These are phyloP conservation scores for Entophlyctis luteolus DNA, from an alignment of 192 early-diverging fungal genomes.

Conservation along the genomic window DNA sequence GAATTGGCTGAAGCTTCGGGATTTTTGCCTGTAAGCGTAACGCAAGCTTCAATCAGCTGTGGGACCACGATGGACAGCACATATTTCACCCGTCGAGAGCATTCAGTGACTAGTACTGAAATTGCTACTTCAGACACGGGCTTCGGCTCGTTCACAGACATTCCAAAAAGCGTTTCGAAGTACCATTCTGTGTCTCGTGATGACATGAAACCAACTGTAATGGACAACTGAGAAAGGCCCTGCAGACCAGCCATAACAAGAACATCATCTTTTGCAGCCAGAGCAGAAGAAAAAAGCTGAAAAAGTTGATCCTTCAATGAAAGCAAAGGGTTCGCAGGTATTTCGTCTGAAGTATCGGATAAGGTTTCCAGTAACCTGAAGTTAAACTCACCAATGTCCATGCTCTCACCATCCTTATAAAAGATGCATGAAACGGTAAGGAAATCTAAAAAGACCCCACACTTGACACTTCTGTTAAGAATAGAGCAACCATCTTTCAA, in stretches of 20 bases:
- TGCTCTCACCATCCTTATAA: constrained; percentile 51
- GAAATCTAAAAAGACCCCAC: constrained; percentile 55
- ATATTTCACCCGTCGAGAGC: not conserved
- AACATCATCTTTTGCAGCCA: constrained; percentile 70
- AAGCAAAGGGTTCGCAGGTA: constrained; percentile 52
- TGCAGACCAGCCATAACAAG: constrained; percentile 69
- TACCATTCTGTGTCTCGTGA: constrained; percentile 17
- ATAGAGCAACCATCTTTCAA: not conserved
- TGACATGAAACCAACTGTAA: not conserved
- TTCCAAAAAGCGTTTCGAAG: constrained; percentile 43
- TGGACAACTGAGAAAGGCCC: constrained; percentile 54
- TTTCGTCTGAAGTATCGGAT: constrained; percentile 38
- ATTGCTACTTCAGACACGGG: constrained; percentile 34
- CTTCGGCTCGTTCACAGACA: constrained; percentile 69
- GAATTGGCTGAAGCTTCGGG: constrained; percentile 8
- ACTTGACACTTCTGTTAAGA: constrained; percentile 1
- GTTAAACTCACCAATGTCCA: constrained; percentile 25
- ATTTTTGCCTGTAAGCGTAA: not conserved
- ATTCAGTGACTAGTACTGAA: not conserved
- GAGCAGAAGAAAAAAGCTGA: constrained; percentile 63
- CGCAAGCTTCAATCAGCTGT: constrained; percentile 14
- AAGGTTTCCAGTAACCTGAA: not conserved
- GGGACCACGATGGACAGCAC: constrained; percentile 6
- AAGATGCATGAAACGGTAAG: constrained; percentile 61
- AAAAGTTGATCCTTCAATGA: constrained; percentile 75